Percentiles rank a stretch among this genome's conserved stretches.
Conservation (phyloP, 2,329 filamentous ascomycete genomes). For the Monilinia polystroma region DNA sequence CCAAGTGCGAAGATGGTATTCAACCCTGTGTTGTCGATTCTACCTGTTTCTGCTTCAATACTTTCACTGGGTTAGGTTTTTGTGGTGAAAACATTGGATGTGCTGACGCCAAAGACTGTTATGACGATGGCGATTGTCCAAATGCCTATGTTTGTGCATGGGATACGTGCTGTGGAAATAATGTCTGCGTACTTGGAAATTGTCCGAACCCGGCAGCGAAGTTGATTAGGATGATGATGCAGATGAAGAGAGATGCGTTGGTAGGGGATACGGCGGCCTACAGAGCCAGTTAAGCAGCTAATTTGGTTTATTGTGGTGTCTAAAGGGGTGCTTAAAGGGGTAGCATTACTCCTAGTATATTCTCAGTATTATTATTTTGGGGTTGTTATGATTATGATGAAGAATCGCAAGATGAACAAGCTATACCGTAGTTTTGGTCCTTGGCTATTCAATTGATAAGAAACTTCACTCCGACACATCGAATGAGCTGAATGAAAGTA, state of each 20-base stretch:
- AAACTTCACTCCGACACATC: not conserved
- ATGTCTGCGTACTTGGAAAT: constrained; percentile 21
- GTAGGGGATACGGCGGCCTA: constrained; percentile 18
- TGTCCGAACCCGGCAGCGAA: constrained; percentile 18
- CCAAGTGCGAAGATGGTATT: constrained; percentile 15
- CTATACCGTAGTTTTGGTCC: fast-evolving
- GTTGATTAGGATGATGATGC: not conserved
- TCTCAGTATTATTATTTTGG: not conserved
- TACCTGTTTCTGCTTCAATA: constrained; percentile 21
- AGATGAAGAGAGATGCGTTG: constrained; percentile 10
- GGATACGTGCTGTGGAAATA: constrained; percentile 21
- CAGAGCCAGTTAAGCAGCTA: not conserved
- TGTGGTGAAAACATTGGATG: constrained; percentile 16
- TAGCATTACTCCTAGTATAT: not conserved
- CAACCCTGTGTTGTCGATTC: constrained; percentile 15
- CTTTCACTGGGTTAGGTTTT: not conserved
- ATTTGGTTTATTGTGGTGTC: not conserved
- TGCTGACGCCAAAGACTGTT: constrained; percentile 4
- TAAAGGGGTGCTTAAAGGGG: not conserved
- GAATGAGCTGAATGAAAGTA: not conserved
- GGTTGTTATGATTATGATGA: not conserved
- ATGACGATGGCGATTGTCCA: constrained; percentile 20
- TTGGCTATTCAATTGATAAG: no score
- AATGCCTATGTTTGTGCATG: constrained; percentile 19
- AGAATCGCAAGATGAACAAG: no score